phyloP scores from a whole-genome alignment of 2,329 filamentous ascomycete genomes.

The Emergomyces orientalis region DNA sequence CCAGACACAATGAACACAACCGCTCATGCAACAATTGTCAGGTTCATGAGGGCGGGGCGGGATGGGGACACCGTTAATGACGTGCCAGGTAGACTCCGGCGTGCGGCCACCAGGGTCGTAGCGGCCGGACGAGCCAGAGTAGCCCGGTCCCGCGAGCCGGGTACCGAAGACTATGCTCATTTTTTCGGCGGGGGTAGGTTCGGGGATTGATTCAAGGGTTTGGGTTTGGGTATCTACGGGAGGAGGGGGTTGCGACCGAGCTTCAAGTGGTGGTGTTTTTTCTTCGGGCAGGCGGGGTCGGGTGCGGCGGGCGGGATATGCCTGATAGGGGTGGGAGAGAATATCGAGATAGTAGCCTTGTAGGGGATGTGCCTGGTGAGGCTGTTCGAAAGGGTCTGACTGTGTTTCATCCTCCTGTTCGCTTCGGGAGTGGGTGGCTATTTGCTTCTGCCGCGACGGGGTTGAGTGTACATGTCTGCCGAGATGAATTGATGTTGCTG shows the following conservation, averaged over 20 bases:
- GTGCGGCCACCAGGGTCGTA: constrained; percentile 46
- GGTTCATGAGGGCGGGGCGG: constrained; percentile 81
- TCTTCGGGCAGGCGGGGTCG: not conserved
- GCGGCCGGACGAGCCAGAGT: constrained; percentile 48
- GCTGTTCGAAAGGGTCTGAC: not conserved
- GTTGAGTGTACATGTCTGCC: constrained; percentile 1
- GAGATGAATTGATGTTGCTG: not conserved
- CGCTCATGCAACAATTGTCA: constrained; percentile 98
- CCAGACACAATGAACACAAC: constrained; percentile 97
- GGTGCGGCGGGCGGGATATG: constrained; percentile 4
- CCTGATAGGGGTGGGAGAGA: constrained; percentile 24
- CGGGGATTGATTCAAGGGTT: constrained; percentile 4
- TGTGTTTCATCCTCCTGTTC: not conserved
- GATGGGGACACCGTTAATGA: constrained; percentile 67
- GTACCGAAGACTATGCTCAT: constrained; percentile 73
- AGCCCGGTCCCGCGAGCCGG: constrained; percentile 62
- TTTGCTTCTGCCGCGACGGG: not conserved
- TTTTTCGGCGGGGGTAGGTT: constrained; percentile 35
- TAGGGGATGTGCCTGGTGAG: constrained; percentile 31
- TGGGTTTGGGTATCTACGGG: not conserved
- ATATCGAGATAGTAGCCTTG: constrained; percentile 39
- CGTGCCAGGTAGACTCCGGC: constrained; percentile 47
- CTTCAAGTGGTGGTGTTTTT: constrained; percentile 6
- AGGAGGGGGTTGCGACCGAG: constrained; percentile 13
- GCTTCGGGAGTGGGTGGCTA: not conserved